Percentiles rank a stretch among this genome's conserved stretches.
Evolutionary conservation across 176 grass and related monocot genomes (phyloP).

Genomic region (Oryza officinalis): DNA sequence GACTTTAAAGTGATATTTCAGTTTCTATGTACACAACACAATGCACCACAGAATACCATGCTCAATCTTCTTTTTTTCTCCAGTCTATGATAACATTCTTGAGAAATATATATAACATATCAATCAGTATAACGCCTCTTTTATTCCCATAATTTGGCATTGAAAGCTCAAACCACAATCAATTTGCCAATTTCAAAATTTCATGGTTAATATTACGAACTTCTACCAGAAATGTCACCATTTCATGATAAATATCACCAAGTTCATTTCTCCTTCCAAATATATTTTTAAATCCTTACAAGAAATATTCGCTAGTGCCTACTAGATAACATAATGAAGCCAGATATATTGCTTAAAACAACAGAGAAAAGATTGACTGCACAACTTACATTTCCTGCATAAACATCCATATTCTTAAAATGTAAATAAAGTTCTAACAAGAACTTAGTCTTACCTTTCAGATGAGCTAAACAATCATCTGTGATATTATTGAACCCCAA

Average conservation of each 20-base stretch:
- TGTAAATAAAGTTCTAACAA: background rate
- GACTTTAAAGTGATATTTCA: background rate
- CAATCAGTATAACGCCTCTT: background rate
- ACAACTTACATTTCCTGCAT: background rate
- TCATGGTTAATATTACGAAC: background rate
- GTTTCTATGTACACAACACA: slow-evolving; percentile 5
- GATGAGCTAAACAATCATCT: slow-evolving; percentile 78
- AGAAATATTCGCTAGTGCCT: background rate
- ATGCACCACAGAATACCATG: background rate
- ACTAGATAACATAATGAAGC: slow-evolving; percentile 13
- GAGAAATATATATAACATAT: background rate
- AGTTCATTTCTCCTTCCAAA: slow-evolving; percentile 19
- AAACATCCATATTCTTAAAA: slow-evolving; percentile 11
- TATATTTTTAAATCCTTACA: background rate
- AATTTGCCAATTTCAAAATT: background rate
- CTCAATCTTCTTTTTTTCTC: background rate
- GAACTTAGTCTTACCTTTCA: slow-evolving; percentile 52
- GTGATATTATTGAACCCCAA: slow-evolving; percentile 87
- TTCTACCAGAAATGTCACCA: background rate
- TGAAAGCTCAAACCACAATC: background rate
- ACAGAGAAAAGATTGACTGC: background rate
- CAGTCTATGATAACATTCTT: background rate
- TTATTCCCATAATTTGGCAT: background rate
- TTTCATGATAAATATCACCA: slow-evolving; percentile 11
- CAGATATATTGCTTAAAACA: background rate